Base-by-base conservation (phyloP, 345 rosid genomes). In the Hibiscus trionum region DNA sequence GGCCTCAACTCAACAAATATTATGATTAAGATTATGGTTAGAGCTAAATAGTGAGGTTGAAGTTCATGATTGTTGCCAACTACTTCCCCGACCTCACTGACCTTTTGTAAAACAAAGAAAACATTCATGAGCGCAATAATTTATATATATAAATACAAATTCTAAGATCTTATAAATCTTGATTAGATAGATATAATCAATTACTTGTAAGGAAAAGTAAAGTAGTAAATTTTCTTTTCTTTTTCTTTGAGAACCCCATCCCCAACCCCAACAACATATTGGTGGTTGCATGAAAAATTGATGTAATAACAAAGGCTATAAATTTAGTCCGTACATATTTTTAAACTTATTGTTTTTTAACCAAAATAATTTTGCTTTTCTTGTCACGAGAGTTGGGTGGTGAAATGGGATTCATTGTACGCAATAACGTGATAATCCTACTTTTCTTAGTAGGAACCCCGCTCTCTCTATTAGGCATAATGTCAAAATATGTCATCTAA, bases 21-120 rank as follows among this genome's bases (percentile, higher is more conserved):
- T 46, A 53, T 60, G 58, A 47, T 61, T 68, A 60, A 24, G 14
- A 55, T 5, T 14, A 53, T 7, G 70, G 49, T 2, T 47, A 56
- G 15, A 60, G 42, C 69, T 66, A 73, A 70, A 46, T 17, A 65
- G 76, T 77, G 70, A 24, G 69, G 0, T 52, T 52, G 19, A n/a
- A 49, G 72, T 53, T 60, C 77, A 75, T 79, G 61, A 77, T 82
- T 72, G 67, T 61, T 27, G 9, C 77, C 77, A 77, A 29, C 85
- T 47, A 47, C 85, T 47, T 75, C 75, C 71, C 70, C 70, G 78
- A 79, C 81, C 67, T 70, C 81, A 71, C 78, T 79, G 67, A 75
- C 76, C 71, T 11, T 60, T 37, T 57, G 42, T 14, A 63, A 59
- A 57, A 24, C 29, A 27, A 33, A 49, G 26, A 19, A 1, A 16